Conservation (phyloP, 257 asterid species). For the Mitragyna speciosa region DNA sequence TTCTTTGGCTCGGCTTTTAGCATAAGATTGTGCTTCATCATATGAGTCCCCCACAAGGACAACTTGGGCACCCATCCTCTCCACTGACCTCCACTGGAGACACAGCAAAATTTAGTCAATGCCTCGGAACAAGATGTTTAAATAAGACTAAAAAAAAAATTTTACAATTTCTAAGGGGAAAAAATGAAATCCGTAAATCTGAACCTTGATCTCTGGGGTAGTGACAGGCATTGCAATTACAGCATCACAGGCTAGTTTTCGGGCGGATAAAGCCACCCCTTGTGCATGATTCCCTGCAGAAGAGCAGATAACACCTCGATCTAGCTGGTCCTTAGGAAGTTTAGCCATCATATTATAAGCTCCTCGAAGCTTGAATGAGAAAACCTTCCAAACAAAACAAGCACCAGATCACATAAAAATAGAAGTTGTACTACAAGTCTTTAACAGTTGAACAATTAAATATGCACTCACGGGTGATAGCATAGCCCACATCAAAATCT, state of each 20-base stretch:
- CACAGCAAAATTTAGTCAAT: slow-evolving; percentile 8
- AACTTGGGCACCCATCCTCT: slow-evolving; percentile 84
- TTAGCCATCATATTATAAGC: slow-evolving; percentile 99
- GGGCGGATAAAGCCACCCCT: slow-evolving; percentile 88
- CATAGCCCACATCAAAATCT: neutral
- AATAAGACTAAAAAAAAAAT: neutral
- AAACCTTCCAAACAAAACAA: slow-evolving; percentile 48
- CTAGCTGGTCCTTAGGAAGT: slow-evolving; percentile 65
- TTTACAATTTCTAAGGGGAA: neutral
- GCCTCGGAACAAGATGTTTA: neutral
- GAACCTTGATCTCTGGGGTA: slow-evolving; percentile 93
- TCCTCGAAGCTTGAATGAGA: slow-evolving; percentile 93
- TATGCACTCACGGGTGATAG: neutral
- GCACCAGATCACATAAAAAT: neutral
- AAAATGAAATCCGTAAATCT: slow-evolving; percentile 8
- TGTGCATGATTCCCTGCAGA: slow-evolving; percentile 99
- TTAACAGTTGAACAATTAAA: neutral
- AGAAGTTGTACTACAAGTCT: neutral
- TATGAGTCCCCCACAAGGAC: slow-evolving; percentile 87
- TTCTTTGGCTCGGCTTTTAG: slow-evolving; percentile 64
- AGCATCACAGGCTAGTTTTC: slow-evolving; percentile 64
- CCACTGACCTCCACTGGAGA: slow-evolving; percentile 79
- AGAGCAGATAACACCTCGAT: slow-evolving; percentile 89
- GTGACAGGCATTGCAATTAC: slow-evolving; percentile 92
- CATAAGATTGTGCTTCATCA: slow-evolving; percentile 90